Base-by-base conservation (phyloP, 75 land plant species). In the Cryptomeria japonica region DNA sequence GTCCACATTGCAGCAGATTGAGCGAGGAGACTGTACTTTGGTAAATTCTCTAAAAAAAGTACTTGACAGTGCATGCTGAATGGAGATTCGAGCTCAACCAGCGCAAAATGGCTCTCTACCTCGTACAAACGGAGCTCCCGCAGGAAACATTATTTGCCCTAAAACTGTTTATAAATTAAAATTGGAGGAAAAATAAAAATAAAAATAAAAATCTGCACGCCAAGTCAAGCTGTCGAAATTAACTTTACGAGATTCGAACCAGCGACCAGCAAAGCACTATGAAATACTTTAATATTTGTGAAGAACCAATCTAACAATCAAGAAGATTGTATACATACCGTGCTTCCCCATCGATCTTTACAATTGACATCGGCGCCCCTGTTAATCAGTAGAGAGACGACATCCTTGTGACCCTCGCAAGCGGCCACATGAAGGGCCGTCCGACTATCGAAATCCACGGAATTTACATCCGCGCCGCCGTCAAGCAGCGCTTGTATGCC, bases 311-410 rank as follows among this genome's bases (percentile, higher is more conserved):
- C 19, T 79, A 25, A 10, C 22, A 82, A 12, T 9, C 44, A 7
- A 80, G 47, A 80, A 80, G n/a, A 64, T 28, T 28, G 70, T 25
- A 64, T 22, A 64, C 70, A 12, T 90, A 98, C 99, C 87, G 99
- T 98, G 94, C 98, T 98, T 1, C 99, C 99, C 98, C 98, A 98
- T 34, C 98, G 95, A 91, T 98, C 99, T 85, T 91, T 76, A 70
- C 88, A 88, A 84, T 98, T 94, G 22, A 96, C 94, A n/a, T 93
- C 37, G 15, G 99, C 98, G 14, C 96, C 97, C 18, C 88, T 88
- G 86, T 87, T 42, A 2, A 98, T 86, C 41, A 98, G 87, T 53
- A 94, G 75, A 44, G 90, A 87, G 14, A 94, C 94, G 9, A 96
- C 97, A 0, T 95, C 92, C 51, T 80, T 55, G 13, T 79, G 87